phyloP scores from a whole-genome alignment of 495 filamentous ascomycete species.

The Aspergillus ostianus region DNA sequence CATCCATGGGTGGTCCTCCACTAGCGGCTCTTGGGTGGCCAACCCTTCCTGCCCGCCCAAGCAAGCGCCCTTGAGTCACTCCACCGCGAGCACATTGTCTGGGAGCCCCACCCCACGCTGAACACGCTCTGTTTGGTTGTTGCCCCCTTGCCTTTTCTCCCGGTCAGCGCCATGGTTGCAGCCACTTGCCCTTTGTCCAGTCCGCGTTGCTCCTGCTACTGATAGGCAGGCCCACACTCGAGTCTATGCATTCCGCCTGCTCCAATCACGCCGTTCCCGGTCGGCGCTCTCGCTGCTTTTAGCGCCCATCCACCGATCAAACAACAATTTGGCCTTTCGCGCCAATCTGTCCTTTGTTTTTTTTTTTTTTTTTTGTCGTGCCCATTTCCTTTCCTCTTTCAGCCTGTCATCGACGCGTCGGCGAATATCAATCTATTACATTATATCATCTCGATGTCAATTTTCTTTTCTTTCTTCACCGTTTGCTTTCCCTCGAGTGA shows the following conservation, averaged over 20 bases:
- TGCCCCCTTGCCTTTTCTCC: conserved; percentile 28
- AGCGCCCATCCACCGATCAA: conserved; percentile 43
- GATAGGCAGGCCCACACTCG: conserved; percentile 22
- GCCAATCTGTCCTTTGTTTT: conserved; percentile 27
- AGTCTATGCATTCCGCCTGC: conserved; percentile 14
- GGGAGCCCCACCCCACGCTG: conserved; percentile 18
- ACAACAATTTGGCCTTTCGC: conserved; percentile 28
- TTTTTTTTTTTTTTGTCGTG: conserved; percentile 16
- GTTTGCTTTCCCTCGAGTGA: too few relatives aligned
- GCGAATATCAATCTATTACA: not conserved
- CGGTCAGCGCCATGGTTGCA: conserved; percentile 32
- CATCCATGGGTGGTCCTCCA: conserved; percentile 36
- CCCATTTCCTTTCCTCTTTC: conserved; percentile 4
- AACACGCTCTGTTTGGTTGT: conserved; percentile 26
- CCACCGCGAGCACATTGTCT: conserved; percentile 17
- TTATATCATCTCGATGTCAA: not conserved
- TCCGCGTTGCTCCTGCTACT: conserved; percentile 35
- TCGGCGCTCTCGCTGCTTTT: conserved; percentile 41
- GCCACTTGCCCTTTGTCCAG: conserved; percentile 26
- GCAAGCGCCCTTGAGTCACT: conserved; percentile 17
- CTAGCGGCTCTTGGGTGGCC: conserved; percentile 29
- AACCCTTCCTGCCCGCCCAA: conserved; percentile 13
- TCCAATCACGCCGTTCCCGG: conserved; percentile 37
- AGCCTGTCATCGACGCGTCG: not conserved
- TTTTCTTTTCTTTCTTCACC: too few relatives aligned